Evolutionary conservation across 305 asterid species (phyloP), one percentile per base, ranked within the genome.

Genomic region (Rubia balearica): DNA sequence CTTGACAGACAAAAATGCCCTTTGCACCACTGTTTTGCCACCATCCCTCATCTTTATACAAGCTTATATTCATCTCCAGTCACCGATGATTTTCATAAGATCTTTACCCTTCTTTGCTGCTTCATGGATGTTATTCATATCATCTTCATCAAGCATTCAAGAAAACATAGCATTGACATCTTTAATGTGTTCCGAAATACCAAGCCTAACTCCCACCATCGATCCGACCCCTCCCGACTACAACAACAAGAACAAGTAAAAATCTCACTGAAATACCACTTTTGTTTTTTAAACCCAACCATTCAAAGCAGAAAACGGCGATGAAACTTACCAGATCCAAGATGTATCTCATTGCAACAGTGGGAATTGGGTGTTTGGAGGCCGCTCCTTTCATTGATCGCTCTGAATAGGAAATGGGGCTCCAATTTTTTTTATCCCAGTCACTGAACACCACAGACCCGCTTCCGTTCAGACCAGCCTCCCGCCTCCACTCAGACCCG

Each of bases 191-290:
- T 90, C 94, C 0, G 97, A 77, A 51, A 93, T 89, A 38, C 98
- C 98, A 64, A 93, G 96, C 75, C 97, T 75, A 71, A 88, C 97
- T 19, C 98, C 98, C 67, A 93, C 73, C 98, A 93, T 93, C 11
- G 98, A 90, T 77, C 98, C 98, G 2, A 95, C 98, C 75, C 90
- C 98, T 10, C 85, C 85, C 51, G 85, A 94, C 98, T 92, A 93
- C 86, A 81, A 72, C 48, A 22, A 16, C 24, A 61, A 77, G 67
- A 59, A 19, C 42, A 22, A 45, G 33, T 7, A 10, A 21, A 22
- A 21, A 53, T 53, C 2, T 8, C 11, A 6, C 4, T 7, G 22
- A 55, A 55, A 13, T 7, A 8, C 41, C 62, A 42, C 8, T 22
- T 10, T 24, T 6, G 22, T 16, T 27, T 57, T 56, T 6, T 13